Base-by-base conservation (phyloP, 805 yeast species). In the Wickerhamiella kurtzmanii region DNA sequence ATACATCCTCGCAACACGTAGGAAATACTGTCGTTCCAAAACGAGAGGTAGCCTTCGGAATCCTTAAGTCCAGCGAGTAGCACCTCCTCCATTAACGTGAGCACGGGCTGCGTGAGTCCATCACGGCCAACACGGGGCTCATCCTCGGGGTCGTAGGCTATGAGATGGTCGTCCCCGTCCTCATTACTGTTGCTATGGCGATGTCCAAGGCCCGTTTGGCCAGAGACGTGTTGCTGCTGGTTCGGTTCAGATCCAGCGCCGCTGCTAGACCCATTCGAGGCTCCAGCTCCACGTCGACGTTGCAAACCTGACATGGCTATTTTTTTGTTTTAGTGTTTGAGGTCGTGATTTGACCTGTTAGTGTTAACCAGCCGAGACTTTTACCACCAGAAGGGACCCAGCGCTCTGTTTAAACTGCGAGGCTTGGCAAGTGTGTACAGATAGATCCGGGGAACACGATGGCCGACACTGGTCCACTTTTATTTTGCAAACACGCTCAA, bases 1-100 rank as follows among this genome's bases (percentile, higher is more conserved):
- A 92, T 89, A 62, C 96, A 82, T 11, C 98, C 98, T 58, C 98
- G 78, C 50, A 92, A 72, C 1, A 96, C 95, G 67, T 92, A 92
- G 20, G 96, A 86, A 46, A 92, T 88, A 65, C 86, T 88, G 65
- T 92, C 98, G 62, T 92, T 92, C 98, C 98, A 92, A 66, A 92
- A 92, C 22, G 96, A 86, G 41, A 92, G 71, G 64, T 89, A 87
- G 11, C 98, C 98, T 65, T 92, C 97, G 57, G 83, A 82, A 65
- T 92, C 97, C 60, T 89, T 88, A 54, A 92, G 73, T 3, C 98
- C 98, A 69, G 92, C 75, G 52, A 92, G 72, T 53, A 92, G 69
- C 4, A 92, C 96, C 65, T 92, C 98, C 65, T 92, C 98, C 96
- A 92, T 87, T 54, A 92, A 68, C 0, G 98, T 92, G 55, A 92